Evolutionary conservation across 495 filamentous ascomycete genomes (phyloP).

Genomic region (Neurospora tetrasperma): DNA sequence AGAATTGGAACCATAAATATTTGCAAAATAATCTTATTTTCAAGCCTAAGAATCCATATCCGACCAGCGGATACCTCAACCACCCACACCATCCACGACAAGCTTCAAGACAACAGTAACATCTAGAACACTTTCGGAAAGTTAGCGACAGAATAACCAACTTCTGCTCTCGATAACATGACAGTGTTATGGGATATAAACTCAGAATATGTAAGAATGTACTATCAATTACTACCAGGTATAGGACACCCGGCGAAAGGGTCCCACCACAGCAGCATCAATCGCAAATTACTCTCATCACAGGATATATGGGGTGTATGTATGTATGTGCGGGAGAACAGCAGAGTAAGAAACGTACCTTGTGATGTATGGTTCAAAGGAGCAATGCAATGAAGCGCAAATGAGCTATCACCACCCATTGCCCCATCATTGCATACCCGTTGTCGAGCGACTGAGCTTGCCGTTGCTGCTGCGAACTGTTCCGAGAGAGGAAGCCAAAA

Average conservation of each 20-base stretch:
- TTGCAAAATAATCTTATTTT: neutral
- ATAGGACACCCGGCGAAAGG: constrained; percentile 24
- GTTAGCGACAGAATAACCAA: neutral
- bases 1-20: neutral
- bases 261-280: constrained; percentile 21
- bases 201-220: constrained; percentile 28
- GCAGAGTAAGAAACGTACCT: neutral
- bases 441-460: neutral
- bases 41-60: neutral
- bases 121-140: neutral
- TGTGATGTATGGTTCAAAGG: neutral
- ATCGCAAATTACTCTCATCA: constrained; percentile 29
- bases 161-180: neutral
- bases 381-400: neutral
- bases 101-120: neutral
- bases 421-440: neutral
- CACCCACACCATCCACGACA: neutral
- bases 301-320: neutral
- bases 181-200: neutral
- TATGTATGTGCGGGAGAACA: neutral
- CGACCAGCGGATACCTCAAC: neutral
- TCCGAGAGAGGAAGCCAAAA: neutral
- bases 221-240: constrained; percentile 23
- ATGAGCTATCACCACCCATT: neutral
- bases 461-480: neutral